Evolutionary conservation across 2,329 filamentous ascomycete genomes (phyloP), one percentile per base, ranked within the genome.

Genomic region (Sarocladium strictum): DNA sequence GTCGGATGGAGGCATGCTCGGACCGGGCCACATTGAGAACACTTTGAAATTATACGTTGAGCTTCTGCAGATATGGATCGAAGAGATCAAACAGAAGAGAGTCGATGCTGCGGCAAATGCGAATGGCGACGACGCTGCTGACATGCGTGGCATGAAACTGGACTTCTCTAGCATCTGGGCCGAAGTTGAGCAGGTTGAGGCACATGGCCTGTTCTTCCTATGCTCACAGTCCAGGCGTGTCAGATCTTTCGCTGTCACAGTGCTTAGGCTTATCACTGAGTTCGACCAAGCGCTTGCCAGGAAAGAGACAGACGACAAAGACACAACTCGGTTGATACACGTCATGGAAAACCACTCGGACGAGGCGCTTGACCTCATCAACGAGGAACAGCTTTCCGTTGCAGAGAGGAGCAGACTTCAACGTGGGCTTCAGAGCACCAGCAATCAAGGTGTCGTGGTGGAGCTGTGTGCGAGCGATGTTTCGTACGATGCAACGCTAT

Each of bases 1-100:
- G 85, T 96, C 92, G 10, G 94, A 99, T 64, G 94, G 95, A 29
- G 94, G 94, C 2, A 94, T 99, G 86, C 83, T 99, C 23, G 94
- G 93, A 0, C 86, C 90, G 32, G 89, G 87, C 3, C 94, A 99
- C 64, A 97, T 99, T 55, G 94, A 99, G 67, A 96, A 86, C 61
- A 99, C 94, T 0, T 71, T 99, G 19, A 86, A 88, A 58, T 78
- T 99, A 11, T 99, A 99, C 64, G 90, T 97, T 26, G 92, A 99
- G 69, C 74, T 99, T 4, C 77, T 99, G 12, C 86, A 92, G 58
- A 97, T 99, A 37, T 99, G 95, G 95, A 96, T 97, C 53, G 92
- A 97, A 58, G 93, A 97, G 65, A 95, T 99, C 58, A 88, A 89
- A 64, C 85, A 88, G 59, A 96, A 94, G 65, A 89, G 85, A 2